Conservation (phyloP, 306 rosid genomes). For the Malus sieversii region DNA sequence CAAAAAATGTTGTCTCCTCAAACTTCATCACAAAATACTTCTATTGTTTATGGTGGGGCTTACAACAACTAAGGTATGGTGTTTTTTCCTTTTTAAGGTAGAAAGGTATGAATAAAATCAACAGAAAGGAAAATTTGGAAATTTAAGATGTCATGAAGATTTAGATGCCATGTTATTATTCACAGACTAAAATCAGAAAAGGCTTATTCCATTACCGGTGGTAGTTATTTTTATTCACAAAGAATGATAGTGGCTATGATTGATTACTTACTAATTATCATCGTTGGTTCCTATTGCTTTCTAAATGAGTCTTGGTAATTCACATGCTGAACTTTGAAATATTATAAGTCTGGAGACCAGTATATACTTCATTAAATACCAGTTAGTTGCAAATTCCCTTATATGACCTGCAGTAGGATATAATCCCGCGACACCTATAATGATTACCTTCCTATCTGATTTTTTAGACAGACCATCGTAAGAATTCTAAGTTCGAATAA, state of each 20-base stretch:
- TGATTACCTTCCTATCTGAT: too few relatives aligned
- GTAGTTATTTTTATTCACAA: neutral
- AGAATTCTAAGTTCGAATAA: too few relatives aligned
- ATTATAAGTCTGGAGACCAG: neutral
- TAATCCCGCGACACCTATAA: neutral
- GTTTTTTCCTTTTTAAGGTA: constrained; percentile 1
- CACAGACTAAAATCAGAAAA: neutral
- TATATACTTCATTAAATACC: neutral
- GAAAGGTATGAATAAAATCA: constrained; percentile 1
- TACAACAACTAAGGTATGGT: constrained; percentile 85
- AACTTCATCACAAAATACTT: constrained; percentile 64
- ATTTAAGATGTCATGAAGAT: constrained; percentile 11
- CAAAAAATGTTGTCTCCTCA: constrained; percentile 54
- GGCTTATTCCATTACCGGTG: neutral
- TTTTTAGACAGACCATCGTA: too few relatives aligned
- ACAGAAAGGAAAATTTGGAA: neutral
- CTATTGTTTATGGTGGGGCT: constrained; percentile 97
- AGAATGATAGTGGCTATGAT: constrained; percentile 4
- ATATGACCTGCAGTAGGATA: neutral
- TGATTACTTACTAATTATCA: too few relatives aligned
- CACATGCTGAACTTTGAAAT: neutral
- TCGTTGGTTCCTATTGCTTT: neutral
- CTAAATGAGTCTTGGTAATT: neutral
- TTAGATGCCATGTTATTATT: neutral
- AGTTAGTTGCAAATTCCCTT: neutral